Percentiles rank a stretch among this genome's conserved stretches.
phyloP scores from a whole-genome alignment of 2,329 filamentous ascomycete genomes.

The Aspergillus proliferans region DNA sequence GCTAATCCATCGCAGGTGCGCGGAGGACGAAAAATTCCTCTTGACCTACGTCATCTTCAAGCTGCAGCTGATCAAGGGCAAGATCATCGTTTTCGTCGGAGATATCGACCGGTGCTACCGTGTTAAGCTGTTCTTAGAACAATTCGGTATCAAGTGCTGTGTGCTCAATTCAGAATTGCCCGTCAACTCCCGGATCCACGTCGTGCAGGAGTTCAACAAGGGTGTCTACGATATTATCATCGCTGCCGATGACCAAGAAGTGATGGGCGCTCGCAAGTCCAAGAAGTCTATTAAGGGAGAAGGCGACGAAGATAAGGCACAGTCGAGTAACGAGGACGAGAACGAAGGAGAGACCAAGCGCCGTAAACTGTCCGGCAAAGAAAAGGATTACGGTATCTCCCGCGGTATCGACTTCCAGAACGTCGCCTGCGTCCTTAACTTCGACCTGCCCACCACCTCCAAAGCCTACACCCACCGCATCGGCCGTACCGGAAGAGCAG shows the following conservation, averaged over 20 bases:
- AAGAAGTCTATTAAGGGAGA: slow-evolving; percentile 23
- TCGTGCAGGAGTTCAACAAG: slow-evolving; percentile 95
- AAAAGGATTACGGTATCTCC: slow-evolving; percentile 91
- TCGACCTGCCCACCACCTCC: slow-evolving; percentile 80
- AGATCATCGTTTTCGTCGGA: slow-evolving; percentile 76
- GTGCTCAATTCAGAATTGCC: slow-evolving; percentile 92
- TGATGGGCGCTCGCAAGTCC: slow-evolving; percentile 52
- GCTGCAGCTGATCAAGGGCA: slow-evolving; percentile 86
- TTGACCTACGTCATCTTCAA: slow-evolving; percentile 93
- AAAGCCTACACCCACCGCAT: slow-evolving; percentile 97
- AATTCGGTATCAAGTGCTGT: slow-evolving; percentile 90
- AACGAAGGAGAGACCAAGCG: slow-evolving; percentile 44
- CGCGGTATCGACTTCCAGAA: slow-evolving; percentile 96
- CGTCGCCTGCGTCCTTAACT: slow-evolving; percentile 91
- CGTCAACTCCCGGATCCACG: slow-evolving; percentile 85
- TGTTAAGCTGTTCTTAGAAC: slow-evolving; percentile 89
- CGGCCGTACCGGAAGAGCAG: slow-evolving; percentile 84
- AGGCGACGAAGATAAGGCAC: slow-evolving; percentile 21
- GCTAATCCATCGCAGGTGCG: slow-evolving; percentile 51
- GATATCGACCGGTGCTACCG: slow-evolving; percentile 88
- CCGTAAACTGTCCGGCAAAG: slow-evolving; percentile 61
- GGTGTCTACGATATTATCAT: slow-evolving; percentile 97
- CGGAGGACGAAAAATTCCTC: slow-evolving; percentile 96
- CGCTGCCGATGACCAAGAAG: slow-evolving; percentile 84
- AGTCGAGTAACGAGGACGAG: slow-evolving; percentile 29